Base-by-base conservation (phyloP, 495 filamentous ascomycete species). In the Xylaria intraflava region DNA sequence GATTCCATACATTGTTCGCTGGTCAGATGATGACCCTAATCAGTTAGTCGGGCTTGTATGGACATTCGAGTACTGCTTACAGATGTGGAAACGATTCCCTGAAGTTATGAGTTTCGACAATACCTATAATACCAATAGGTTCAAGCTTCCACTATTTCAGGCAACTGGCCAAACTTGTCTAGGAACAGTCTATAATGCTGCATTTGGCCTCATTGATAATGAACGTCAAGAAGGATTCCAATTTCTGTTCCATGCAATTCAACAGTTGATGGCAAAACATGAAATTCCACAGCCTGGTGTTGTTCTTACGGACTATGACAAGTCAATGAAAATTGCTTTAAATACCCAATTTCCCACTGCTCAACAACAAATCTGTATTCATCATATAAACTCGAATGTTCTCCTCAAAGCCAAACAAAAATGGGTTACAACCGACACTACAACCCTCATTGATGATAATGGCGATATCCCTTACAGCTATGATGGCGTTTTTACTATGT, bases 131-230 rank as follows among this genome's bases (percentile, higher is more conserved):
- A 53, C 39, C 3, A 53, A 53, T 26, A 33, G 39, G 3, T 55
- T 36, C 44, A 48, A 55, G 7, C n/a, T 55, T 8, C 44, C 33
- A 14, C 12, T 55, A 29, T 55, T 48, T 31, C 14, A 46, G 8
- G 17, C 38, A 2, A 55, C 31, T 3, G 35, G 19, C 3, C 14
- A 44, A 10, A 48, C 43, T n/a, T 27, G 44, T 20, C 38, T 44
- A 1, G 23, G 16, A 5, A 44, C 24, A 6, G 27, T 55, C 7
- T 19, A 23, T n/a, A 55, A 55, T 33, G 41, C 44, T 41, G 43
- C 43, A 16, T 55, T 55, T 47, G 35, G 17, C 6, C 16, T 55
- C 10, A 55, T 48, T 0, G 44, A 55, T 35, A 55, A 44, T 33
- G 24, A 55, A 31, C 22, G 31, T 17, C 12, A 23, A n/a, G n/a